A percentile compares a stretch with the other conserved stretches of the same genome.
These are phyloP conservation scores for Hymenochaete sp. DNA, from an alignment of 1,284 basidiomycete genomes.

Conservation along the genomic window DNA sequence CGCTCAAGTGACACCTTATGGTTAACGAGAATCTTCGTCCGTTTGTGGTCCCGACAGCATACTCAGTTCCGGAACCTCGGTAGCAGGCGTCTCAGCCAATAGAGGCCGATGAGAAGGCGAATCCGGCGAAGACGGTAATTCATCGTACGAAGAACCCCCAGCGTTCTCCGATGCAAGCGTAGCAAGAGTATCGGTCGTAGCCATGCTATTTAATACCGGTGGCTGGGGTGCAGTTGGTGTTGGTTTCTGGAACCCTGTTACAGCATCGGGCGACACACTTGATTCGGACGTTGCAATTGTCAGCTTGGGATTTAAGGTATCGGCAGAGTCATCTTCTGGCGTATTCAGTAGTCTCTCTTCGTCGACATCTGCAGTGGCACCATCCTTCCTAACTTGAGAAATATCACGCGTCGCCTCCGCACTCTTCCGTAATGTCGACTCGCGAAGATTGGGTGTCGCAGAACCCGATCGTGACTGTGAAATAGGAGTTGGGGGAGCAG, in stretches of 20 bases:
- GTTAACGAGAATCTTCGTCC: not conserved
- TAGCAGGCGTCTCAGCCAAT: constrained; percentile 19
- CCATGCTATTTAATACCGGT: not conserved
- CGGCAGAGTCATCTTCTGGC: not conserved
- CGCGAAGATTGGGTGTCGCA: constrained; percentile 7
- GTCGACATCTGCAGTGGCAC: constrained; percentile 2
- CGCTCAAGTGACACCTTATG: not conserved
- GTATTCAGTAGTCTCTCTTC: constrained; percentile 3
- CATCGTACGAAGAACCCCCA: constrained; percentile 27
- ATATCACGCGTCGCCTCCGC: too few relatives aligned
- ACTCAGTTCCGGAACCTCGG: constrained; percentile 1
- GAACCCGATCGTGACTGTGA: constrained; percentile 9
- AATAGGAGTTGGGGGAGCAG: not conserved
- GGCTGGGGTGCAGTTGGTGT: not conserved
- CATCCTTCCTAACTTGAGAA: constrained; percentile 7
- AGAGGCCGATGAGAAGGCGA: constrained; percentile 30
- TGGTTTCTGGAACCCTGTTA: not conserved
- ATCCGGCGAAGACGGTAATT: constrained; percentile 31
- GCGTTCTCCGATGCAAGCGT: constrained; percentile 26
- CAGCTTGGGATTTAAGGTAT: not conserved
- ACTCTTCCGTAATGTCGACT: not conserved
- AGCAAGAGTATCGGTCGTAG: constrained; percentile 12
- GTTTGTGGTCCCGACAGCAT: not conserved
- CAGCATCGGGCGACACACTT: not conserved
- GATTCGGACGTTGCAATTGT: not conserved